Percentiles rank a stretch among this genome's conserved stretches.
Evolutionary conservation across 208 protist genomes (phyloP).

Genomic region (Leishmania amazonensis): DNA sequence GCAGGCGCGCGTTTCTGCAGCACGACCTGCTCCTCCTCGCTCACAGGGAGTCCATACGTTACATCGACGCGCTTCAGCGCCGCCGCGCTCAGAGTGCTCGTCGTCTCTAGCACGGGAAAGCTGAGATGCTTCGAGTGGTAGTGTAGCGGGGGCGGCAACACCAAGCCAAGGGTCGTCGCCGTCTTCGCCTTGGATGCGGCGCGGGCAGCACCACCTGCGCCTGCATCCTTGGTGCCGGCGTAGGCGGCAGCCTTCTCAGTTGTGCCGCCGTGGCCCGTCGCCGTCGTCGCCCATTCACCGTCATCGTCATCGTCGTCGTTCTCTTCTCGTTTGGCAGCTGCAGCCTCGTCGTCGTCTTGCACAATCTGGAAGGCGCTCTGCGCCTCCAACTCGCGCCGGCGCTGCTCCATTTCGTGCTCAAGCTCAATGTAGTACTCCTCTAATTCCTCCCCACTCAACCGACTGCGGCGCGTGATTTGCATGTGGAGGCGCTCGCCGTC

Average conservation of each 20-base stretch:
- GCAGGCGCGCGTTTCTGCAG: constrained; percentile 67
- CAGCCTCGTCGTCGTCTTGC: constrained; percentile 41
- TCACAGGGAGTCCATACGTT: constrained; percentile 83
- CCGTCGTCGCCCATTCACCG: not conserved
- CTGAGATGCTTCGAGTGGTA: constrained; percentile 67
- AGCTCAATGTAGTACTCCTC: constrained; percentile 86
- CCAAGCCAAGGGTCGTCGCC: constrained; percentile 47
- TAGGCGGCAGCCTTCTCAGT: not conserved
- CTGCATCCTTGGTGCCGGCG: not conserved
- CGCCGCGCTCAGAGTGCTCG: constrained; percentile 46
- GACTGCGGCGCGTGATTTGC: constrained; percentile 46
- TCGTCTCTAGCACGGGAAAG: constrained; percentile 73
- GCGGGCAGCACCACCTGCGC: not conserved
- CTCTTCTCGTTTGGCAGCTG: constrained; percentile 27
- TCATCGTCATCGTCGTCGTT: constrained; percentile 34
- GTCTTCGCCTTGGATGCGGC: not conserved
- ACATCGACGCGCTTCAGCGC: constrained; percentile 50
- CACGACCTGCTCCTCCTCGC: constrained; percentile 70
- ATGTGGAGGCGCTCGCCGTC: constrained; percentile 50
- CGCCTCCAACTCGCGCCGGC: constrained; percentile 42
- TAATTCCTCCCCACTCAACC: constrained; percentile 79
- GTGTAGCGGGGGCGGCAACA: constrained; percentile 69
- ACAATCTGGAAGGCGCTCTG: constrained; percentile 48
- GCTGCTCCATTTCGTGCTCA: constrained; percentile 62
- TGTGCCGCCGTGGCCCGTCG: not conserved